A percentile compares a stretch with the other conserved stretches of the same genome.
phyloP scores from a whole-genome alignment of 768 basidiomycete genomes.

The Lactarius hengduanensis region DNA sequence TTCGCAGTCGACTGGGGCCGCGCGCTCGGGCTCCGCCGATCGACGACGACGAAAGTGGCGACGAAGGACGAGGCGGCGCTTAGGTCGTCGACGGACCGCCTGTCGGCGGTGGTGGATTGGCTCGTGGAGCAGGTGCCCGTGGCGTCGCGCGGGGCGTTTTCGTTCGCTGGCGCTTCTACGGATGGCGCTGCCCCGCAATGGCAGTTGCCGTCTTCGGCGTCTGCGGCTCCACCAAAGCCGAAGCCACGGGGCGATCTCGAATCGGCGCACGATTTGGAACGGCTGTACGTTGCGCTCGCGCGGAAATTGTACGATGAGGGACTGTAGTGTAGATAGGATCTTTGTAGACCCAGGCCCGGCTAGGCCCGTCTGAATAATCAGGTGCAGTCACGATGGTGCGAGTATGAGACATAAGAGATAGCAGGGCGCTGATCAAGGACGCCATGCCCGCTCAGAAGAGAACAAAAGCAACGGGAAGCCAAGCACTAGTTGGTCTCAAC shows the following conservation, averaged over 20 bases:
- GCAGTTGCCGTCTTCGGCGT: not conserved
- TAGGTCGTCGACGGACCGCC: constrained; percentile 64
- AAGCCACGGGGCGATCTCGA: constrained; percentile 49
- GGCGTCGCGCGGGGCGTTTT: constrained; percentile 17
- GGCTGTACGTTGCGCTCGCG: constrained; percentile 86
- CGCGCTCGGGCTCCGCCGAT: constrained; percentile 37
- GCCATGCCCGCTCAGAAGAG: not conserved
- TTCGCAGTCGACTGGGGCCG: constrained; percentile 55
- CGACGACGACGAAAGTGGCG: constrained; percentile 18
- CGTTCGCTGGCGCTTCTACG: constrained; percentile 5
- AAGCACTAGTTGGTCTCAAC: not conserved
- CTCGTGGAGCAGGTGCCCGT: constrained; percentile 59
- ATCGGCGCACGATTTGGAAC: constrained; percentile 75
- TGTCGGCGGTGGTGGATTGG: constrained; percentile 80
- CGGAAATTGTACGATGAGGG: constrained; percentile 94
- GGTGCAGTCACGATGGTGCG: not conserved
- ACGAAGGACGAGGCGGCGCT: constrained; percentile 53
- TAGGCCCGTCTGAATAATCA: not conserved
- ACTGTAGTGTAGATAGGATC: constrained; percentile 42
- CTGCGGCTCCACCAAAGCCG: constrained; percentile 29
- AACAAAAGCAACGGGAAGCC: not conserved
- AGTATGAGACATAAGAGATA: not conserved
- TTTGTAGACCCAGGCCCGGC: not conserved
- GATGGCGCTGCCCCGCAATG: constrained; percentile 1
- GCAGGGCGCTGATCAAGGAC: not conserved